phyloP scores from a whole-genome alignment of 441 rosid species.

The Erodium chrysanthum region DNA sequence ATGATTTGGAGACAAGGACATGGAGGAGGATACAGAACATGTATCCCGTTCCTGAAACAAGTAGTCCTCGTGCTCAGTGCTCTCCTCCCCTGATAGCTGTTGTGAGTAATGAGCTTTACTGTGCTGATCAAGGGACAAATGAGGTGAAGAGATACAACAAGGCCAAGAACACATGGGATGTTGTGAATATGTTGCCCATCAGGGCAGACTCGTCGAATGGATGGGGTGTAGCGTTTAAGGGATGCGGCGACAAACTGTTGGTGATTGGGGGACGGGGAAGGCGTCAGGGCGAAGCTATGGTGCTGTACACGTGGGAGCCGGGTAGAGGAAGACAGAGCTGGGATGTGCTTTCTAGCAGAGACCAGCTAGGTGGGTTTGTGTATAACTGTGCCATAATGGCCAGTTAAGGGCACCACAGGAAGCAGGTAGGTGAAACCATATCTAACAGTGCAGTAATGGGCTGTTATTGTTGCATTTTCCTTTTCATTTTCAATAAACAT shows the following conservation, averaged over 20 bases:
- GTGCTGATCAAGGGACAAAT: conserved; percentile 35
- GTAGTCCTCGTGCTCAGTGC: conserved; percentile 31
- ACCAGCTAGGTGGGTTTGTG: conserved; percentile 38
- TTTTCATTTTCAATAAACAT: neutral
- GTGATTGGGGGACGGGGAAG: conserved; percentile 40
- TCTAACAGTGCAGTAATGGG: neutral
- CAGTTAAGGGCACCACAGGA: conserved; percentile 31
- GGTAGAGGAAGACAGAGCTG: conserved; percentile 22
- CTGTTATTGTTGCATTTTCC: neutral
- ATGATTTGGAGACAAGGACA: conserved; percentile 31
- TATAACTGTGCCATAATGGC: conserved; percentile 50
- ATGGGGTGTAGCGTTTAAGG: conserved; percentile 48
- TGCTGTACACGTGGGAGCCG: conserved; percentile 45
- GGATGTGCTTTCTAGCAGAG: conserved; percentile 35
- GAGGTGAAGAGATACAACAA: conserved; percentile 40
- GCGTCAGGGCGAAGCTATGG: conserved; percentile 26
- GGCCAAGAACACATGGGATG: conserved; percentile 29
- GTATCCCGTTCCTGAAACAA: conserved; percentile 27
- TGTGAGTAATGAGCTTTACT: conserved; percentile 31
- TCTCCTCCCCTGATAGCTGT: conserved; percentile 39
- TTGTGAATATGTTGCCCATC: conserved; percentile 35
- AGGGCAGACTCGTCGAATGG: conserved; percentile 36
- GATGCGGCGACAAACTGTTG: conserved; percentile 36
- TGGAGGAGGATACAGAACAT: conserved; percentile 42
- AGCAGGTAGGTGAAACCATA: neutral